Percentiles rank a stretch among this genome's conserved stretches.
These are phyloP conservation scores for Eutypa lata DNA, from an alignment of 2,329 filamentous ascomycete species.

Conservation along the genomic window DNA sequence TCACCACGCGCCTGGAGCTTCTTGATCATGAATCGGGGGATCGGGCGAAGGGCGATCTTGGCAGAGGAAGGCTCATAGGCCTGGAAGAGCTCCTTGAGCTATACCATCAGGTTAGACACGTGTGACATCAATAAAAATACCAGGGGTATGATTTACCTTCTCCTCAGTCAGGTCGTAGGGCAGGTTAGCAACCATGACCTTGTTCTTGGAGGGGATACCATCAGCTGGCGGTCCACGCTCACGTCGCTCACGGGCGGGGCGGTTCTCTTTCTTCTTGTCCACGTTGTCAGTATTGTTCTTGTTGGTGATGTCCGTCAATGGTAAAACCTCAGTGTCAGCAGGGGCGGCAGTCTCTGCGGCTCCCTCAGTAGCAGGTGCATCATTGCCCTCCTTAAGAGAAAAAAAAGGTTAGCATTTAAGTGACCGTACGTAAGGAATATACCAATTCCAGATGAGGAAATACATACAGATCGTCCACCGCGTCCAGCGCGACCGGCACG, in stretches of 20 bases:
- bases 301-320: conserved; percentile 55
- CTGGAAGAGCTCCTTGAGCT: conserved; percentile 97
- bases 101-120: conserved; percentile 24
- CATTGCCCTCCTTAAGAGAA: conserved; percentile 33
- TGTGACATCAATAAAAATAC: not conserved
- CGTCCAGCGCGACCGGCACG: conserved; percentile 66
- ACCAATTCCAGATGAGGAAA: not conserved
- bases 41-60: conserved; percentile 97
- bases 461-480: conserved; percentile 52
- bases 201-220: conserved; percentile 97
- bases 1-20: conserved; percentile 98
- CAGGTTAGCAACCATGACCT: conserved; percentile 99
- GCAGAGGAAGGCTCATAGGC: conserved; percentile 89
- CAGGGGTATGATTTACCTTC: conserved; percentile 60
- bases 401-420: conserved; percentile 13
- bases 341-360: conserved; percentile 44
- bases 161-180: conserved; percentile 98
- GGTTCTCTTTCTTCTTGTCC: conserved; percentile 40
- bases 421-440: not conserved
- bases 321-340: conserved; percentile 51
- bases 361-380: conserved; percentile 41
- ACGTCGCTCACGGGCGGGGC: conserved; percentile 58
- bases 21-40: conserved; percentile 99
- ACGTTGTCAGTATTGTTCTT: conserved; percentile 37
- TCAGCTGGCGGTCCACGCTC: conserved; percentile 96